phyloP scores from a whole-genome alignment of 2,329 filamentous ascomycete species.

The Amylocarpus encephaloides region DNA sequence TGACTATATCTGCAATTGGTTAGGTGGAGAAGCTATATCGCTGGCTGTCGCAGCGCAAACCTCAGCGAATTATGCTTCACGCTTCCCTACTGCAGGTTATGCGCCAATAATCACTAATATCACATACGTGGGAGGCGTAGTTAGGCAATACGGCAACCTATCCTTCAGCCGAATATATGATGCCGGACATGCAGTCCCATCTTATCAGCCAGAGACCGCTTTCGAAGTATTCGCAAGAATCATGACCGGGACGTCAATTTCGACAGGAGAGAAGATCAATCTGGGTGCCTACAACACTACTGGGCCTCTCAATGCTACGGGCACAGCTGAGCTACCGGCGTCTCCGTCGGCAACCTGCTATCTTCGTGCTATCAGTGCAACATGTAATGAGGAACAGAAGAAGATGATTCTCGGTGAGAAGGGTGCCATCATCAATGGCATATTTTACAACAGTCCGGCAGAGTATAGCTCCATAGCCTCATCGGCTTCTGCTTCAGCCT shows the following conservation, averaged over 20 bases:
- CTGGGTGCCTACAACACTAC: slow-evolving; percentile 48
- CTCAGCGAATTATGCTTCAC: slow-evolving; percentile 40
- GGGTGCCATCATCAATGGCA: slow-evolving; percentile 54
- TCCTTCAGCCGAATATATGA: slow-evolving; percentile 62
- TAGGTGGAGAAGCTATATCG: slow-evolving; percentile 70
- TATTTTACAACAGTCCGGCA: slow-evolving; percentile 41
- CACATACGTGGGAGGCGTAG: slow-evolving; percentile 62
- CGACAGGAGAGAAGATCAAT: slow-evolving; percentile 45
- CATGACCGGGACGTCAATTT: slow-evolving; percentile 44
- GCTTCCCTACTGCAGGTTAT: slow-evolving; percentile 64
- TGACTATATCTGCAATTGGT: slow-evolving; percentile 61
- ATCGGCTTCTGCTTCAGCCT: slow-evolving; percentile 11
- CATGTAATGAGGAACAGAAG: slow-evolving; percentile 47
- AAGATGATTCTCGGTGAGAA: slow-evolving; percentile 41
- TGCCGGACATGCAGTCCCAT: slow-evolving; percentile 56
- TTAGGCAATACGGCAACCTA: slow-evolving; percentile 71
- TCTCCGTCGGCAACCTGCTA: slow-evolving; percentile 52
- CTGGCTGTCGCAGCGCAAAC: slow-evolving; percentile 50
- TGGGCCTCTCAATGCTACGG: slow-evolving; percentile 51
- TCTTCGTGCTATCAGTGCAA: slow-evolving; percentile 47
- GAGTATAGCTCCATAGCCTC: slow-evolving; percentile 34
- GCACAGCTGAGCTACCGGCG: slow-evolving; percentile 45
- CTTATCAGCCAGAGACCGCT: slow-evolving; percentile 49
- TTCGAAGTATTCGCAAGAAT: slow-evolving; percentile 53
- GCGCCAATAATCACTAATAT: slow-evolving; percentile 63